Evolutionary conservation across 2,329 filamentous ascomycete genomes (phyloP), one percentile per base, ranked within the genome.

Genomic region (Colletotrichum caudatum): DNA sequence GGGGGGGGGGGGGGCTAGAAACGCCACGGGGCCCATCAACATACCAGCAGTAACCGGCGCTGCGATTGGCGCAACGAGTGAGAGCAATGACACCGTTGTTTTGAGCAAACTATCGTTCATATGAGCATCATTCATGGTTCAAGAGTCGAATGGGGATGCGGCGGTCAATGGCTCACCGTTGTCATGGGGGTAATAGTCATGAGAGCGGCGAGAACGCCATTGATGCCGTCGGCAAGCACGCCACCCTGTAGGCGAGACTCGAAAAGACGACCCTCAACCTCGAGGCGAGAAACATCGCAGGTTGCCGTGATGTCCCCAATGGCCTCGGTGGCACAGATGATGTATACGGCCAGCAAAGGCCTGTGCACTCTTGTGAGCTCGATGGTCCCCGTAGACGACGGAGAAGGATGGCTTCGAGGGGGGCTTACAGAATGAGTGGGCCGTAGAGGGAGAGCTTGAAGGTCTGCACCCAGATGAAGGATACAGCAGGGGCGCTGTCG

Each of bases 11-110:
- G 2, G 12, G 5, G 16, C 8, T 26, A 16, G 11, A 35, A 29
- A 59, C 14, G 7, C 5, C 33, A 35, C 14, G 35, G 35, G 11
- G n/a, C 14, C 18, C 7, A 29, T 23, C 26, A 41, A 41, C 33
- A 11, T 66, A 70, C 67, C 91, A 92, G 60, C 91, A 92, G 79
- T 94, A 94, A 5, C 94, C 94, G 6, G 93, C 94, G 58, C 90
- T 92, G 65, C 93, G 89, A 79, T 94, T 95, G 1, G 93, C 93
- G 79, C 93, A 95, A 20, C 93, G 88, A 0, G 93, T 96, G 56
- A 96, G 85, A 0, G 93, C 92, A 72, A 96, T 95, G 63, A 95
- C 92, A 46, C 93, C 93, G 78, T 95, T 95, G 83, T 95, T 95
- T 80, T 95, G 93, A 0, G 93, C 93, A 75, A 95, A 95, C 60